Base-by-base conservation (phyloP, 768 basidiomycete species). In the Lepiota subincarnata region DNA sequence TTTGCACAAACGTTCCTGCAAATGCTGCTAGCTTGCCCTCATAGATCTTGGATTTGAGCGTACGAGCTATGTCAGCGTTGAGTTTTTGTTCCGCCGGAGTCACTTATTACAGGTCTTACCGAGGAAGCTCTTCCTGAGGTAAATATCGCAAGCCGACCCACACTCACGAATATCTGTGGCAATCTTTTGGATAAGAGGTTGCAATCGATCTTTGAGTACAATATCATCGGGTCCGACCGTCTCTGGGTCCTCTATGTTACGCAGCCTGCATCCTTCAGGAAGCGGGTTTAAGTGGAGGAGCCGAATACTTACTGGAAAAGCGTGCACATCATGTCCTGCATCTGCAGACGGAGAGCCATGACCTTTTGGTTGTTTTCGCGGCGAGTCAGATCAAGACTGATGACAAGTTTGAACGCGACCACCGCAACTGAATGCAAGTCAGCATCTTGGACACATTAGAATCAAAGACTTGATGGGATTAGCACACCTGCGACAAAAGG, bases 311-410 rank as follows among this genome's bases (percentile, higher is more conserved):
- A 76, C 78, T 78, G 71, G 13, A 78, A 66, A n/a, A 81, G 69
- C 1, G 68, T 68, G 12, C 61, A 51, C 72, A 82, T 76, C 68
- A 77, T 71, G 37, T 79, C 70, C 53, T 69, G 70, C 78, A 82
- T 82, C 55, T 78, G 73, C 6, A 74, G 50, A 44, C 76, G 75
- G 6, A 83, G 65, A 4, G 69, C 64, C 1, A 73, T 54, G 7
- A 81, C 70, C 55, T 78, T 79, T 51, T 70, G 73, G 51, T 82
- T 75, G 48, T 83, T 82, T 22, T 79, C 77, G 20, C 75, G 66
- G 18, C 79, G 67, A 1, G 74, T 75, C 50, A 75, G 50, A 49
- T 81, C 79, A 34, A 82, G 64, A 14, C 72, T 71, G 22, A 79
- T 69, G 5, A 78, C 77, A 0, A 77, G 65, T 35, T 74, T 69